Percentiles rank a stretch among this genome's conserved stretches.
Evolutionary conservation across 768 basidiomycete species (phyloP).

Genomic region (Mycena filopes): DNA sequence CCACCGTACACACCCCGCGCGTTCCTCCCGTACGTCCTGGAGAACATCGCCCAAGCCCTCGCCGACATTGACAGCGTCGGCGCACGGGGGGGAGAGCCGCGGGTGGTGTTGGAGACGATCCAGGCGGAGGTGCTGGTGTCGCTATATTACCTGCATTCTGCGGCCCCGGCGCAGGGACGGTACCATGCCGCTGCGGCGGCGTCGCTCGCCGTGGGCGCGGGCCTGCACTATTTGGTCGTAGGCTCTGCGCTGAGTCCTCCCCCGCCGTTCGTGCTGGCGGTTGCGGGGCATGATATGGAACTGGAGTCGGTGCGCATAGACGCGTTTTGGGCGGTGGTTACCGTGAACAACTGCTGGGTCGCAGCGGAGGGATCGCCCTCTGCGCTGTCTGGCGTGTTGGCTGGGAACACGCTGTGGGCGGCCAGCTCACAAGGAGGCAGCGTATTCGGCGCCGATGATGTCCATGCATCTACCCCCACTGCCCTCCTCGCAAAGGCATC

Average conservation of each 20-base stretch:
- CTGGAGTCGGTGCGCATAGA: conserved; percentile 11
- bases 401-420: conserved; percentile 21
- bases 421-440: conserved; percentile 1
- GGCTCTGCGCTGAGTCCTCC: not conserved
- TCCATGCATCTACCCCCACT: conserved; percentile 4
- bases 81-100: conserved; percentile 33
- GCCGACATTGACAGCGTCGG: not conserved
- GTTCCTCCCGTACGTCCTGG: not conserved
- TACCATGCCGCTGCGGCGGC: conserved; percentile 62
- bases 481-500: conserved; percentile 23
- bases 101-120: conserved; percentile 56
- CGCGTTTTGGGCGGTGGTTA: conserved; percentile 25
- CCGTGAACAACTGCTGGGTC: conserved; percentile 27
- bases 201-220: conserved; percentile 33
- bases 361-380: conserved; percentile 4
- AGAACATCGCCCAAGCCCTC: conserved; percentile 17
- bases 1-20: conserved; percentile 15
- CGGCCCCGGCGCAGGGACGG: conserved; percentile 62
- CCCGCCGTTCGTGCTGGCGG: not conserved
- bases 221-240: conserved; percentile 8
- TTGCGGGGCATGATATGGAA: not conserved
- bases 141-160: conserved; percentile 61
- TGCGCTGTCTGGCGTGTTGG: not conserved
- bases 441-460: not conserved
- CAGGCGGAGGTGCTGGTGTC: conserved; percentile 64